Conservation (phyloP, 148 eudicot genomes). For the Rhododendron williamsianum region DNA sequence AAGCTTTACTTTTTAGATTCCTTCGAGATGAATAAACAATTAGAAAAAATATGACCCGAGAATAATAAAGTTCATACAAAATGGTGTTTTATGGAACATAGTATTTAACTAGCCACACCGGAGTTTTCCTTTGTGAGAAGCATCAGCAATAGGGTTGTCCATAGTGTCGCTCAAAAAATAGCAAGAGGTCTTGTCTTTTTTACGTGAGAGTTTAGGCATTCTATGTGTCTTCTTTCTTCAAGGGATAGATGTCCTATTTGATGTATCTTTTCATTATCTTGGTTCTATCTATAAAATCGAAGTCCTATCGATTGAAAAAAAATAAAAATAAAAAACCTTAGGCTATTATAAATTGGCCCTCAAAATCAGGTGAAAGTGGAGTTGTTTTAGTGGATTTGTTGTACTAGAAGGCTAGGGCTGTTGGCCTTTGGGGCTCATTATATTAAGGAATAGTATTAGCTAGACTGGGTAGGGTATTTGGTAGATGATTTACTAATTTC, state of each 20-base stretch:
- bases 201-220: too few relatives aligned
- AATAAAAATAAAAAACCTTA: too few relatives aligned
- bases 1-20: background rate
- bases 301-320: too few relatives aligned
- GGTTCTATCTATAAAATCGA: too few relatives aligned
- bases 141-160: too few relatives aligned
- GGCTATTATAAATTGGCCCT: background rate
- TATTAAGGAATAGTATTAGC: background rate
- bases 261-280: too few relatives aligned
- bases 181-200: too few relatives aligned
- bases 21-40: background rate
- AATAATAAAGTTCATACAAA: background rate
- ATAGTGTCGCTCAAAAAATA: too few relatives aligned
- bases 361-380: background rate
- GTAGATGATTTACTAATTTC: background rate
- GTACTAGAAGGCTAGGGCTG: background rate
- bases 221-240: too few relatives aligned
- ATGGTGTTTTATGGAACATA: background rate
- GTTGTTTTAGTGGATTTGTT: background rate
- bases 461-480: background rate
- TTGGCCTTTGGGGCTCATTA: background rate
- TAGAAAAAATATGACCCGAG: background rate
- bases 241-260: too few relatives aligned
- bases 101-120: too few relatives aligned
- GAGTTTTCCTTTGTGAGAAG: too few relatives aligned